Base-by-base conservation (phyloP, 495 filamentous ascomycete genomes). In the Xylaria nigripes region DNA sequence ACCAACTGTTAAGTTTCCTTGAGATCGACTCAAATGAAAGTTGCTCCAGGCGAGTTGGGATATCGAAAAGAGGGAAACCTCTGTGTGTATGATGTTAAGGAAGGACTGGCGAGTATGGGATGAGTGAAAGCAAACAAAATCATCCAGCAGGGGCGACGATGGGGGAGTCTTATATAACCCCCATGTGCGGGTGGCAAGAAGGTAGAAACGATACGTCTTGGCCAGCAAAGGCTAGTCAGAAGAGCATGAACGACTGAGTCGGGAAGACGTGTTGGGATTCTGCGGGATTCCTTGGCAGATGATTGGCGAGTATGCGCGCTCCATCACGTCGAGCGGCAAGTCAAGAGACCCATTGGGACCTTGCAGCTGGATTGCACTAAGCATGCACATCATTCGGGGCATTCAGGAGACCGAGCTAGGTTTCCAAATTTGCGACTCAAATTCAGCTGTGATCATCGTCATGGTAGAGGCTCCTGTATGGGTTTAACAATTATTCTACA, bases 21-120 rank as follows among this genome's bases (percentile, higher is more conserved):
- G 62, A 65, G 64, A 44, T 65, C 43, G 48, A 60, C 61, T 65
- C 59, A 50, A 61, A 71, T 58, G 61, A 49, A 66, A 61, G 58
- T 57, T 72, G 69, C 71, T 63, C 71, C 69, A 67, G 71, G 71
- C 69, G 59, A 61, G 51, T 61, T 57, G 49, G 40, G 47, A 48
- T 56, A 60, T 63, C 49, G 64, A 59, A 56, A n/a, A 54, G 54
- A 56, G 52, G 66, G 66, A 67, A 61, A 65, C 68, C 71, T 65
- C 52, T 63, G 52, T 62, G 59, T 50, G 61, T 4, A 64, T n/a
- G n/a, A 56, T 61, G 67, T 61, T 65, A 61, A 70, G 44, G 60
- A 68, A 68, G 55, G 63, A 62, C 62, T 65, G 57, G 54, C 56
- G 50, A 49, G 49, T 16, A 46, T 55, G 61, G 50, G 53, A 57